These are phyloP conservation scores for Cichorium intybus DNA, from an alignment of 140 eudicot genomes.

Conservation along the genomic window DNA sequence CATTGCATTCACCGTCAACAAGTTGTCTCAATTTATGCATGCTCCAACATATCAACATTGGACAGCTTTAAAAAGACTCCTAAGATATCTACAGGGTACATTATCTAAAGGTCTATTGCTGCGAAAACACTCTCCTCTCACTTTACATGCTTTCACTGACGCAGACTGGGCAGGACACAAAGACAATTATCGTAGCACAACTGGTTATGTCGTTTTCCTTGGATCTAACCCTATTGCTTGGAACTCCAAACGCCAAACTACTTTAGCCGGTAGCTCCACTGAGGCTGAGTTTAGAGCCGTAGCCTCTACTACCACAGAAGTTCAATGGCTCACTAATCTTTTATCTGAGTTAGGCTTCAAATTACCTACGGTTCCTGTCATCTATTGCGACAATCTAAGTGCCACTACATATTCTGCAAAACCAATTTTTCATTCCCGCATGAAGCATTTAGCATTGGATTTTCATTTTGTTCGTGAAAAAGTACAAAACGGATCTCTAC, in stretches of 20 bases:
- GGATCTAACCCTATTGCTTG: neutral
- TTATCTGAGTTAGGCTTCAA: neutral
- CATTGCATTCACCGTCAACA: neutral
- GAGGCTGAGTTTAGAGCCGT: too few species aligned
- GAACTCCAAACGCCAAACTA: neutral
- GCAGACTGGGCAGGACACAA: too few species aligned
- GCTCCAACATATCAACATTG: neutral
- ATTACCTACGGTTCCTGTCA: neutral
- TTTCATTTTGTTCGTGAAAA: too few species aligned
- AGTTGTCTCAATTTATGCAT: conserved; percentile 6
- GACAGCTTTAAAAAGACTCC: neutral
- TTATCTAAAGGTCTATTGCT: neutral
- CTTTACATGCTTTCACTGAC: neutral
- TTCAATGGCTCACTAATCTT: neutral
- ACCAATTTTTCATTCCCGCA: too few species aligned
- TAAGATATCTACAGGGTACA: neutral
- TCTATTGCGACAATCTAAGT: too few species aligned
- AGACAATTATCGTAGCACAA: too few species aligned
- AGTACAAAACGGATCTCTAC: too few species aligned
- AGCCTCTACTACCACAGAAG: too few species aligned
- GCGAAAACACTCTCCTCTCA: neutral
- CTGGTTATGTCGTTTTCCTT: neutral
- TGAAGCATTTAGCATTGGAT: too few species aligned
- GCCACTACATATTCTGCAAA: too few species aligned
- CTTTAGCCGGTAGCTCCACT: neutral